Evolutionary conservation across 1,139 yeast genomes (phyloP).

Genomic region (Protomyces macrosporus): DNA sequence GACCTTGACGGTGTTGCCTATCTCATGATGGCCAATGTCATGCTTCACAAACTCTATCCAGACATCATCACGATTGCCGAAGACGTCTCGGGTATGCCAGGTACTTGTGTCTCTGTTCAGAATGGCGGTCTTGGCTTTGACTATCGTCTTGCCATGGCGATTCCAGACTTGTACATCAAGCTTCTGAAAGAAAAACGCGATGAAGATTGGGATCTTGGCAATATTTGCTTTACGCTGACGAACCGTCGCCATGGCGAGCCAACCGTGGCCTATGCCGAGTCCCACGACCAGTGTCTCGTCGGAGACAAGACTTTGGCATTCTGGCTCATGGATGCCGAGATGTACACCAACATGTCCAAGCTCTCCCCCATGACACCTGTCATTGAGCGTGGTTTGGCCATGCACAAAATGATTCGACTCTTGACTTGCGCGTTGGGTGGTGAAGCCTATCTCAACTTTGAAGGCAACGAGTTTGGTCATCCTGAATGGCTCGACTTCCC

Average conservation of each 20-base stretch:
- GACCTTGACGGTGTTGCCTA: constrained; percentile 84
- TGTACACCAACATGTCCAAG: constrained; percentile 92
- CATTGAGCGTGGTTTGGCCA: constrained; percentile 79
- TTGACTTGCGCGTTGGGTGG: constrained; percentile 88
- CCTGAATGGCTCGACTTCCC: constrained; percentile 99
- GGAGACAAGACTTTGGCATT: constrained; percentile 96
- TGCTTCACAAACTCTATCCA: constrained; percentile 54
- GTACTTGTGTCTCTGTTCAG: constrained; percentile 67
- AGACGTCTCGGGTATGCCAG: constrained; percentile 97
- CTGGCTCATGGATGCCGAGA: constrained; percentile 95
- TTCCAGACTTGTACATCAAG: constrained; percentile 99
- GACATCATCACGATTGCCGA: constrained; percentile 81
- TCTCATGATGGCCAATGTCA: constrained; percentile 77
- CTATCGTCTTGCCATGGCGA: constrained; percentile 91
- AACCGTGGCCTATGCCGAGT: constrained; percentile 88
- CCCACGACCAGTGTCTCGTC: constrained; percentile 95
- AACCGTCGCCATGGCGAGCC: constrained; percentile 85
- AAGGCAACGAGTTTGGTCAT: constrained; percentile 97
- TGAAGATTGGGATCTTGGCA: constrained; percentile 87
- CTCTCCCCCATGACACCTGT: constrained; percentile 67
- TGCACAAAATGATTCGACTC: constrained; percentile 85
- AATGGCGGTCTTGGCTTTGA: constrained; percentile 91
- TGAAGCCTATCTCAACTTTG: constrained; percentile 91
- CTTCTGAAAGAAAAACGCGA: constrained; percentile 74
- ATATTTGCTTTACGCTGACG: constrained; percentile 72